A percentile compares a stretch with the other conserved stretches of the same genome.
phyloP scores from a whole-genome alignment of 345 rosid species.

The Anacardium occidentale region DNA sequence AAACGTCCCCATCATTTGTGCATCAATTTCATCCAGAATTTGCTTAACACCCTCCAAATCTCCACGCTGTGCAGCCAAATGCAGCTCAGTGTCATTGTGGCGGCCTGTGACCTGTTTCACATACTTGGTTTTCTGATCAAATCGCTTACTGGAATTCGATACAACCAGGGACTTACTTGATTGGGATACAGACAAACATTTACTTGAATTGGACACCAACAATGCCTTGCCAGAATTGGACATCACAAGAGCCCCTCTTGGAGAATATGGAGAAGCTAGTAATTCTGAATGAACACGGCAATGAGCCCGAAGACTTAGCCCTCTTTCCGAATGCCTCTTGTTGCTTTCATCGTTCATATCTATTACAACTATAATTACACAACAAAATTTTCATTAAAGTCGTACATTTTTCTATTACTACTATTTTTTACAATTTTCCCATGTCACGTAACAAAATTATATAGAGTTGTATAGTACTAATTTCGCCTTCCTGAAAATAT shows the following conservation, averaged over 20 bases:
- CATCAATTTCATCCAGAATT: conserved; percentile 71
- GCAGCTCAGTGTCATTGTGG: conserved; percentile 92
- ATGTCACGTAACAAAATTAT: neutral
- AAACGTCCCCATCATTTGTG: conserved; percentile 61
- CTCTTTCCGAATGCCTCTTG: conserved; percentile 42
- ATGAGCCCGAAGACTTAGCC: conserved; percentile 16
- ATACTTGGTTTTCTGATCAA: conserved; percentile 79
- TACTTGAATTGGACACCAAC: conserved; percentile 41
- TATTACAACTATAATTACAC: neutral
- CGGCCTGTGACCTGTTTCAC: conserved; percentile 96
- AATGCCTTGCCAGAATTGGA: conserved; percentile 51
- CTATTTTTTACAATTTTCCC: neutral
- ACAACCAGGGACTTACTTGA: conserved; percentile 55
- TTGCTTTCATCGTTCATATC: conserved; percentile 16
- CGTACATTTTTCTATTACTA: no score
- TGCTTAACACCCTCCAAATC: conserved; percentile 61
- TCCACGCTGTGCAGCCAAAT: conserved; percentile 83
- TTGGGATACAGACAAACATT: conserved; percentile 51
- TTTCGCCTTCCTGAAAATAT: no score
- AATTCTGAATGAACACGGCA: conserved; percentile 22
- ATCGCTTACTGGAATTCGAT: conserved; percentile 70
- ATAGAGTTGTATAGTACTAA: no score
- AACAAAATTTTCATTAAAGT: neutral
- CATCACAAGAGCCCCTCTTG: conserved; percentile 36
- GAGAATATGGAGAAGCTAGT: conserved; percentile 27